Evolutionary conservation across 495 filamentous ascomycete genomes (phyloP).

Genomic region (Penicillium atrosanguineum): DNA sequence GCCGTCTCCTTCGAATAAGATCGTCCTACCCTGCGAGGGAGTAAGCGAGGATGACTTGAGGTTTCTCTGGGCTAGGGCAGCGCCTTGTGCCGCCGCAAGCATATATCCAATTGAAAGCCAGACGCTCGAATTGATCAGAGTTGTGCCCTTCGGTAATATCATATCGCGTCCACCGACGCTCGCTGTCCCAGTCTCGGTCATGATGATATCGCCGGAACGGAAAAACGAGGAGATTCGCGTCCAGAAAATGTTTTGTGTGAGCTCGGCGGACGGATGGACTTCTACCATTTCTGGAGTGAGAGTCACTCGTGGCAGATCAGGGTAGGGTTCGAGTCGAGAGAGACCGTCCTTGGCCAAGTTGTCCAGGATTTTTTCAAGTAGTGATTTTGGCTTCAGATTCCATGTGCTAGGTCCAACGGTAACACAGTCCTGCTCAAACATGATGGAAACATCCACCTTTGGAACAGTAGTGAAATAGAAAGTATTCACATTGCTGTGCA

Average conservation of each 20-base stretch:
- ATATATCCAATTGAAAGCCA: constrained; percentile 45
- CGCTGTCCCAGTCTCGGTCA: constrained; percentile 38
- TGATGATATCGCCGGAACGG: constrained; percentile 27
- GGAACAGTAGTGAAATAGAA: constrained; percentile 20
- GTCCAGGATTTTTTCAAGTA: background rate
- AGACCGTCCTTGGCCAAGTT: too few species aligned
- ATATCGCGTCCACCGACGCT: constrained; percentile 23
- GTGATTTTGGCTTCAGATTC: background rate
- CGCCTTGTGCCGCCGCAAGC: constrained; percentile 41
- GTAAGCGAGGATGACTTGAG: background rate
- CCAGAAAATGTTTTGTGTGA: constrained; percentile 26
- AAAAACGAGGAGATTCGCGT: constrained; percentile 16
- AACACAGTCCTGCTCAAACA: constrained; percentile 9
- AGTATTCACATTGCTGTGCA: constrained; percentile 29
- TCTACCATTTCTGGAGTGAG: background rate
- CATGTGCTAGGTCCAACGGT: constrained; percentile 1
- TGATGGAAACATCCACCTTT: constrained; percentile 9
- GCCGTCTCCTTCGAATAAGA: constrained; percentile 80
- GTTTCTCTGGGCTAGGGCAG: constrained; percentile 38
- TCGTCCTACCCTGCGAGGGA: constrained; percentile 22
- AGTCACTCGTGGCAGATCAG: background rate
- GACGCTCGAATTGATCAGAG: constrained; percentile 29
- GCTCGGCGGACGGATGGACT: background rate
- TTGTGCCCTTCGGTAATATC: constrained; percentile 19
- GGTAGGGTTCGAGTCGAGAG: background rate